Conservation (phyloP, 169 alveolate genomes). For the Cyclospora cayetanensis region DNA sequence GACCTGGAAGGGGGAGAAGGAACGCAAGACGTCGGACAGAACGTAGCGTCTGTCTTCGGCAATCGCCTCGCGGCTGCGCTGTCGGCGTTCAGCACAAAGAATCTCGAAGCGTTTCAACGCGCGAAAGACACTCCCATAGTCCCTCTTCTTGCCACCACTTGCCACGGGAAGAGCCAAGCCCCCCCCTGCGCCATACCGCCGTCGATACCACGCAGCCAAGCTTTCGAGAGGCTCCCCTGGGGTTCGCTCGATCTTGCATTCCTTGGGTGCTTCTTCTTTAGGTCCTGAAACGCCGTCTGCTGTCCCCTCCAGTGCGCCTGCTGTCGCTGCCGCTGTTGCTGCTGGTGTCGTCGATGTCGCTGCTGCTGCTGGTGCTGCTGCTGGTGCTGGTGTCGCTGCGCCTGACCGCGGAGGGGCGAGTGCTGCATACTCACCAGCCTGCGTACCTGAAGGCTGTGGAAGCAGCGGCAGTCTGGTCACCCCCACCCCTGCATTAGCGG, state of each 20-base stretch:
- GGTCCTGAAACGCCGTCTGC: too few species aligned
- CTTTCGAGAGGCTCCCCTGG: conserved; percentile 34
- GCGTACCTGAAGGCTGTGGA: background rate
- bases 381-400: background rate
- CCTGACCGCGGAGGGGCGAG: conserved; percentile 1
- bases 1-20: conserved; percentile 13
- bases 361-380: conserved; percentile 7
- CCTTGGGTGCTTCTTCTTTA: too few species aligned
- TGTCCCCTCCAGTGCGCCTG: background rate
- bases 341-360: conserved; percentile 1
- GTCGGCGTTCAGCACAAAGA: background rate
- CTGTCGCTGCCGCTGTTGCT: conserved; percentile 16
- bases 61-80: conserved; percentile 6
- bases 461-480: background rate
- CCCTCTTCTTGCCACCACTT: background rate
- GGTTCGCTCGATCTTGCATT: background rate
- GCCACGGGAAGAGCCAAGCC: background rate
- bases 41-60: background rate
- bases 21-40: background rate
- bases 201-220: conserved; percentile 21
- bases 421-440: background rate
- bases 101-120: background rate
- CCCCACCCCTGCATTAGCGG: background rate
- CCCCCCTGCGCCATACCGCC: conserved; percentile 15
- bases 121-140: background rate